Conservation (phyloP, 257 asterid species). For the Eucommia ulmoides region DNA sequence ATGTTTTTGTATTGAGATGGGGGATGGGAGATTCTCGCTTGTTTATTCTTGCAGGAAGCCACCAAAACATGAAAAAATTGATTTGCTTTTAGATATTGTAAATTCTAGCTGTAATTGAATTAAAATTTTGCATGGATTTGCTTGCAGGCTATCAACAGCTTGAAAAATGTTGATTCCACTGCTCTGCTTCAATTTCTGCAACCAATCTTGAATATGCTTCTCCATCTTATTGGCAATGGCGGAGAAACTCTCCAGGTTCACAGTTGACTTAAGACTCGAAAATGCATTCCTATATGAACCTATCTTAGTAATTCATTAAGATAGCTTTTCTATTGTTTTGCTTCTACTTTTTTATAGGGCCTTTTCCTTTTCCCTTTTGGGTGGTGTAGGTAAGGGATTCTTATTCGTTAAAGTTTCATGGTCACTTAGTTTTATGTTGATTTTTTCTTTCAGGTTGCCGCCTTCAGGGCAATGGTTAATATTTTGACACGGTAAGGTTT, state of each 20-base stretch:
- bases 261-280: constrained; percentile 4
- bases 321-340: constrained; percentile 1
- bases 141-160: constrained; percentile 91
- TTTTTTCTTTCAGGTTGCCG: constrained; percentile 74
- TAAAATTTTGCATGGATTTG: too few relatives aligned
- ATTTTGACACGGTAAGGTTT: constrained; percentile 77
- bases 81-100: too few relatives aligned
- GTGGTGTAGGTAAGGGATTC: constrained; percentile 8
- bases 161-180: constrained; percentile 97
- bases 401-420: not conserved
- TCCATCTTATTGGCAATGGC: constrained; percentile 97
- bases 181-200: constrained; percentile 99
- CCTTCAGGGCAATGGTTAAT: constrained; percentile 99
- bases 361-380: constrained; percentile 2
- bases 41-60: too few relatives aligned
- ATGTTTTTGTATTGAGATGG: too few relatives aligned
- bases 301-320: too few relatives aligned
- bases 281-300: not conserved
- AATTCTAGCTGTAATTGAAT: too few relatives aligned
- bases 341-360: not conserved
- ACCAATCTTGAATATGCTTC: constrained; percentile 96
- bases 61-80: too few relatives aligned
- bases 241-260: constrained; percentile 97
- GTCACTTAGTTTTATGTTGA: not conserved
- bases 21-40: too few relatives aligned